Percentiles rank a stretch among this genome's conserved stretches.
Evolutionary conservation across 306 rosid genomes (phyloP).

Genomic region (Medicago ruthenica): DNA sequence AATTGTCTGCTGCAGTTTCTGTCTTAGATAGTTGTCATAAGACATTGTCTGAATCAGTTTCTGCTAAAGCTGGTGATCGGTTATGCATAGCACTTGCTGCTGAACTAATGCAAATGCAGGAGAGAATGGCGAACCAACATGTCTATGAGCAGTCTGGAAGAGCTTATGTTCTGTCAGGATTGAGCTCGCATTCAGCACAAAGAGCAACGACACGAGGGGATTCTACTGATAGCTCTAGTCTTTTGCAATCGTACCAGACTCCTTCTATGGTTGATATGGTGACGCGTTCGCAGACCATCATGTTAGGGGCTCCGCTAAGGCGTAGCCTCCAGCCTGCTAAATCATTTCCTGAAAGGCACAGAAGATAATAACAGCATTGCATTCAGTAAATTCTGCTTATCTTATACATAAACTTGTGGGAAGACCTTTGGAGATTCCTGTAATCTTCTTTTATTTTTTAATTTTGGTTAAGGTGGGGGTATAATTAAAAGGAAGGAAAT

Average conservation of each 20-base stretch:
- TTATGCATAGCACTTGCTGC: constrained; percentile 71
- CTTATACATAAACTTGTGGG: constrained; percentile 41
- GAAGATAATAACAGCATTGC: constrained; percentile 44
- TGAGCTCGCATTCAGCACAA: constrained; percentile 97
- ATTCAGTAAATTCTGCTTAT: constrained; percentile 40
- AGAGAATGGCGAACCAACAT: constrained; percentile 83
- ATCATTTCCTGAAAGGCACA: constrained; percentile 67
- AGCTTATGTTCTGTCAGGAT: constrained; percentile 91
- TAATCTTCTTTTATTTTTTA: background rate
- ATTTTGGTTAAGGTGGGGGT: constrained; percentile 47
- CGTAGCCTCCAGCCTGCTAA: constrained; percentile 63
- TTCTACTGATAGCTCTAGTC: constrained; percentile 78
- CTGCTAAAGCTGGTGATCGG: constrained; percentile 69
- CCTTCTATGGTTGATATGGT: constrained; percentile 97
- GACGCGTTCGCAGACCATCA: constrained; percentile 76
- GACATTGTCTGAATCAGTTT: constrained; percentile 71
- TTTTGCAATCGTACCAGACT: constrained; percentile 84
- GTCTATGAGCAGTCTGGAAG: constrained; percentile 93
- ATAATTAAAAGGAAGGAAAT: constrained; percentile 55
- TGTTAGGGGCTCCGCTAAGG: constrained; percentile 56
- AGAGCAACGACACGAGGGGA: constrained; percentile 96
- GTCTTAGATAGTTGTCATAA: constrained; percentile 66
- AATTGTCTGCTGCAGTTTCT: constrained; percentile 82
- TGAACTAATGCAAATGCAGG: constrained; percentile 92
- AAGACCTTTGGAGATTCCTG: constrained; percentile 47